A percentile compares a stretch with the other conserved stretches of the same genome.
Conservation (phyloP, 1,139 yeast species). For the Dujonia santamariae region DNA sequence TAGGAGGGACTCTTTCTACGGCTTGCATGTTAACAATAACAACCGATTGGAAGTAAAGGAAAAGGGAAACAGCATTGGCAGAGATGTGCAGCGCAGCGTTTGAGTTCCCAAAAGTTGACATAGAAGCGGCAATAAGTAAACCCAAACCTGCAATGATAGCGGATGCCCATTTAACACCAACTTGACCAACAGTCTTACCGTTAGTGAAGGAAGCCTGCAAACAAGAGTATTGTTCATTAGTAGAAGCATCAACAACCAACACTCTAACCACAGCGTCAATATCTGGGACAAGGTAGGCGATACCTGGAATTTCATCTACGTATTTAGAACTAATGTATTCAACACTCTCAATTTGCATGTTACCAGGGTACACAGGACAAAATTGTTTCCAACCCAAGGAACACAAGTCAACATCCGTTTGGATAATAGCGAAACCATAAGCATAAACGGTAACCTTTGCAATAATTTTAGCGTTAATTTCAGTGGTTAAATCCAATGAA, state of each 20-base stretch:
- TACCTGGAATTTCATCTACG: slow-evolving; percentile 58
- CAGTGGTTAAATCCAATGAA: slow-evolving; percentile 59
- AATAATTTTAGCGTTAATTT: slow-evolving; percentile 51
- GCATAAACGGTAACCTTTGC: slow-evolving; percentile 71
- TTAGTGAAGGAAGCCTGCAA: slow-evolving; percentile 67
- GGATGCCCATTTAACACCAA: slow-evolving; percentile 82
- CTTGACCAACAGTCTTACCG: slow-evolving; percentile 72
- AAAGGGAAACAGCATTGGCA: slow-evolving; percentile 71
- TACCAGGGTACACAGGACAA: slow-evolving; percentile 74
- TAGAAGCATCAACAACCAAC: slow-evolving; percentile 30
- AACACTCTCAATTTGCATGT: slow-evolving; percentile 63
- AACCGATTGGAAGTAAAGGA: slow-evolving; percentile 74
- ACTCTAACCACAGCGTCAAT: slow-evolving; percentile 71
- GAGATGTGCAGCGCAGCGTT: slow-evolving; percentile 76
- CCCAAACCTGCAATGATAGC: slow-evolving; percentile 80
- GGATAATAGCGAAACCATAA: slow-evolving; percentile 66
- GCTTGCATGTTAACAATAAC: slow-evolving; percentile 71
- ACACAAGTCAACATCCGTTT: slow-evolving; percentile 54
- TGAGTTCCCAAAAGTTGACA: slow-evolving; percentile 74
- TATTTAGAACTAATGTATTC: slow-evolving; percentile 50
- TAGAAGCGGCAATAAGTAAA: slow-evolving; percentile 61
- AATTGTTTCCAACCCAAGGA: slow-evolving; percentile 70
- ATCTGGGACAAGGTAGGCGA: slow-evolving; percentile 74
- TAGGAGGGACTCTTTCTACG: slow-evolving; percentile 73
- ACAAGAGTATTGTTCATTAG: slow-evolving; percentile 56